Conservation (phyloP, 768 basidiomycete genomes). For the Boletus sp. region DNA sequence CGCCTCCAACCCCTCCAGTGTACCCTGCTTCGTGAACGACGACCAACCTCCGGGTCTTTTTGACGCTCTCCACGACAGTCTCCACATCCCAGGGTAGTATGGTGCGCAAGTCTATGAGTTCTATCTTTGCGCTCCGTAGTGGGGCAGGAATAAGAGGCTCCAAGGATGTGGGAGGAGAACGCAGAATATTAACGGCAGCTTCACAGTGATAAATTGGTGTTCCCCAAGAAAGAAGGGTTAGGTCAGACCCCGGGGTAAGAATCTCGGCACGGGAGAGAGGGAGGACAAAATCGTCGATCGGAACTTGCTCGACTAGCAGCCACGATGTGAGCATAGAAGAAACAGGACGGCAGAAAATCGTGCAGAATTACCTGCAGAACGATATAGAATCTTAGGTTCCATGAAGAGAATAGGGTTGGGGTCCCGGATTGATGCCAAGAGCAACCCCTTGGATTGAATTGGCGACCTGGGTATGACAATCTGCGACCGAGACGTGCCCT, state of each 20-base stretch:
- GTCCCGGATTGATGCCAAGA: conserved; percentile 84
- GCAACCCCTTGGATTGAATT: conserved; percentile 91
- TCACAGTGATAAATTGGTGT: conserved; percentile 90
- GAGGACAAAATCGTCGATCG: conserved; percentile 81
- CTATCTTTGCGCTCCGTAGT: conserved; percentile 67
- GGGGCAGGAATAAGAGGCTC: conserved; percentile 62
- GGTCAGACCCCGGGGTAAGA: conserved; percentile 68
- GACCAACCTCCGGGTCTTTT: conserved; percentile 78
- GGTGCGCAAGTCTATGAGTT: conserved; percentile 88
- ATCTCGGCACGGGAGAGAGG: conserved; percentile 81
- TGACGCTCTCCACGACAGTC: conserved; percentile 76
- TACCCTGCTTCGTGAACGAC: conserved; percentile 91
- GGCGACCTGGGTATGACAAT: conserved; percentile 94
- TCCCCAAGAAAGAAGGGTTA: conserved; percentile 93
- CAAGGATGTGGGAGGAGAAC: conserved; percentile 60
- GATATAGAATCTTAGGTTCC: conserved; percentile 92
- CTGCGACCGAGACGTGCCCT: conserved; percentile 14
- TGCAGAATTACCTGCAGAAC: conserved; percentile 62
- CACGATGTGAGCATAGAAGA: conserved; percentile 1
- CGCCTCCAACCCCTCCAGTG: conserved; percentile 84
- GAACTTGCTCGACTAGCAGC: conserved; percentile 80
- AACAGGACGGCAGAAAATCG: not conserved
- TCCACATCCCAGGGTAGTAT: conserved; percentile 89
- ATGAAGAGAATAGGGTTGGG: conserved; percentile 94
- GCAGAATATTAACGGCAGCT: conserved; percentile 72